Conservation (phyloP, 2,329 filamentous ascomycete genomes). For the Dothistroma pini region DNA sequence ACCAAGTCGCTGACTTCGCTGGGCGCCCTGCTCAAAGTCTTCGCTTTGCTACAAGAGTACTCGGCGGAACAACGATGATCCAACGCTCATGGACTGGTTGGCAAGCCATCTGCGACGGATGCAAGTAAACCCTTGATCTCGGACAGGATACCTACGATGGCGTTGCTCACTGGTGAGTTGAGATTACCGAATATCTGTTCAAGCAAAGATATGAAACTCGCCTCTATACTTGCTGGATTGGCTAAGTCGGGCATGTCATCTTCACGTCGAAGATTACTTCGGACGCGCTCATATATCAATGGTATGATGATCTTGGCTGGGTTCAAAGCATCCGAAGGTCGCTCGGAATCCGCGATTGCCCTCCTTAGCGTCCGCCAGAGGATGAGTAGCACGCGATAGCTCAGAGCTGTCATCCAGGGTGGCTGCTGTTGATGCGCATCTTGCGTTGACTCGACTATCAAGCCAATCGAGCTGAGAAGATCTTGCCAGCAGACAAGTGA, state of each 20-base stretch:
- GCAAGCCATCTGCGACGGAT: constrained; percentile 14
- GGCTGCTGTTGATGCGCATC: background rate
- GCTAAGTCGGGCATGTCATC: background rate
- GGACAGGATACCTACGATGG: constrained; percentile 1
- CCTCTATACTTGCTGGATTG: background rate
- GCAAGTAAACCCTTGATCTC: constrained; percentile 1
- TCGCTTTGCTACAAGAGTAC: too few relatives aligned
- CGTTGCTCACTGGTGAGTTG: background rate
- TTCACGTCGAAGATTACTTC: background rate
- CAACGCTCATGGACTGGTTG: background rate
- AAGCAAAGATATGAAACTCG: background rate
- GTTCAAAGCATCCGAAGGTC: background rate
- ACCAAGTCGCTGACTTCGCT: background rate
- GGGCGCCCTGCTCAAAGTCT: too few relatives aligned
- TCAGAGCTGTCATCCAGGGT: constrained; percentile 7
- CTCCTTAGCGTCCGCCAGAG: constrained; percentile 2
- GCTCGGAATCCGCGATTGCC: constrained; percentile 1
- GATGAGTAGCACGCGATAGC: background rate
- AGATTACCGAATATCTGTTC: constrained; percentile 4
- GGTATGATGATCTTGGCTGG: constrained; percentile 2
- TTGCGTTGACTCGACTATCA: constrained; percentile 3
- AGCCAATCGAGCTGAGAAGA: constrained; percentile 1
- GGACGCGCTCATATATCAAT: background rate
- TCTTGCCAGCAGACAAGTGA: constrained; percentile 4
- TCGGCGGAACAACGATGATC: background rate